These are phyloP conservation scores for Harrya chromipes DNA, from an alignment of 768 basidiomycete genomes.

Conservation along the genomic window DNA sequence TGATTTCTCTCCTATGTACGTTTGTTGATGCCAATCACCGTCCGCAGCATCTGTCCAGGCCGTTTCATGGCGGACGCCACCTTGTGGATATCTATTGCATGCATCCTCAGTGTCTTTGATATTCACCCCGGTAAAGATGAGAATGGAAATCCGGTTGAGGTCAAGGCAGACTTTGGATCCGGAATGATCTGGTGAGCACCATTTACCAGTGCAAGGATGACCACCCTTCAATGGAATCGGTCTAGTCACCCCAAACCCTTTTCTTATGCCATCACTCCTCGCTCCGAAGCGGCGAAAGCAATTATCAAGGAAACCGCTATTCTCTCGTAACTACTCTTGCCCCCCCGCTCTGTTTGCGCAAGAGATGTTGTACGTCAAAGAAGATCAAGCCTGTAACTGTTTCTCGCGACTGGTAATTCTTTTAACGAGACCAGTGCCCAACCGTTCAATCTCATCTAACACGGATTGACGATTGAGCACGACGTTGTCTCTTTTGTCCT, in stretches of 20 bases:
- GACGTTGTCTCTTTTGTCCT: conserved; percentile 57
- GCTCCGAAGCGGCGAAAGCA: conserved; percentile 24
- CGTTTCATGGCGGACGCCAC: conserved; percentile 42
- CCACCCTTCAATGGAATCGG: conserved; percentile 2
- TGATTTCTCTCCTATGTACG: neutral
- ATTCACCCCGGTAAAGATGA: conserved; percentile 21
- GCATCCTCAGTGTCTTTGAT: conserved; percentile 28
- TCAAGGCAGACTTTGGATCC: conserved; percentile 25
- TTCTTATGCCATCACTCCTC: conserved; percentile 28
- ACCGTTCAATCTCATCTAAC: conserved; percentile 69
- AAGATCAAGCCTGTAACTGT: neutral
- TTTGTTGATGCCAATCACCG: neutral
- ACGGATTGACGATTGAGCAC: conserved; percentile 63
- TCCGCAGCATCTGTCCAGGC: conserved; percentile 40
- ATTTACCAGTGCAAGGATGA: neutral
- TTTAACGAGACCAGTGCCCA: conserved; percentile 68
- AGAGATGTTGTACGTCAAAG: neutral
- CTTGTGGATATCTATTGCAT: conserved; percentile 35
- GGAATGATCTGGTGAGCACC: conserved; percentile 30
- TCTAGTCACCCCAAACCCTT: conserved; percentile 32
- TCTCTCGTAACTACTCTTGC: conserved; percentile 11
- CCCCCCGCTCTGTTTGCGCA: neutral
- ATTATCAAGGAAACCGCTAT: conserved; percentile 30
- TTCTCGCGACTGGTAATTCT: conserved; percentile 32
- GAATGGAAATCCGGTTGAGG: conserved; percentile 14